phyloP scores from a whole-genome alignment of 2,329 filamentous ascomycete genomes.

The Neonectria sp. region DNA sequence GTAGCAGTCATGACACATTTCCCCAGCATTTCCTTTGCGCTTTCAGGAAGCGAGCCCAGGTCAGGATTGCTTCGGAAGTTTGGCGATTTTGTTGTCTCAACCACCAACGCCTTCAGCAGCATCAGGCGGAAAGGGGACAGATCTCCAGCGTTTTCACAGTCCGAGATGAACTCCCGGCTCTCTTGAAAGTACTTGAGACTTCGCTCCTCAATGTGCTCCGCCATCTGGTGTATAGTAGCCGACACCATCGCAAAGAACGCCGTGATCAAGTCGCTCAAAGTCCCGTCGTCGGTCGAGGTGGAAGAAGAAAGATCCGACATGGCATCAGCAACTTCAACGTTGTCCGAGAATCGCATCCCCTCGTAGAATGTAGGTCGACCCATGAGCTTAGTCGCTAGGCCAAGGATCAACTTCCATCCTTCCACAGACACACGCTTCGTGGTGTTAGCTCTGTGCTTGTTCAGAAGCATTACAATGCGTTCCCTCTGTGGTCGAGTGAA shows the following conservation, averaged over 20 bases:
- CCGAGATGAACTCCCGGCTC: slow-evolving; percentile 45
- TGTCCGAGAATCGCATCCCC: slow-evolving; percentile 58
- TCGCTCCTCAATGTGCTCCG: slow-evolving; percentile 59
- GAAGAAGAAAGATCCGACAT: slow-evolving; percentile 49
- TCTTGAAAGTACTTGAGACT: slow-evolving; percentile 58
- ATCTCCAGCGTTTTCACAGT: slow-evolving; percentile 41
- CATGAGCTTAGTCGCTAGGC: slow-evolving; percentile 66
- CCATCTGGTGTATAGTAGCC: slow-evolving; percentile 60
- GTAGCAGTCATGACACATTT: slow-evolving; percentile 46
- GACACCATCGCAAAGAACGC: slow-evolving; percentile 52
- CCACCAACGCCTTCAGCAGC: slow-evolving; percentile 54
- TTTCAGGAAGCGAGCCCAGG: slow-evolving; percentile 42
- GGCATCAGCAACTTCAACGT: slow-evolving; percentile 53
- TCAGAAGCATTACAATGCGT: slow-evolving; percentile 55
- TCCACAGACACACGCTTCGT: slow-evolving; percentile 46
- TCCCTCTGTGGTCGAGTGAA: slow-evolving; percentile 62
- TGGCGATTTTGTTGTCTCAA: slow-evolving; percentile 48
- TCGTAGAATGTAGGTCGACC: slow-evolving; percentile 66
- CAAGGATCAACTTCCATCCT: slow-evolving; percentile 58
- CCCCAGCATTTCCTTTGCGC: slow-evolving; percentile 47
- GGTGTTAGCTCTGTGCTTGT: slow-evolving; percentile 46
- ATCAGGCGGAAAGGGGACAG: slow-evolving; percentile 53
- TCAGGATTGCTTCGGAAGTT: slow-evolving; percentile 45
- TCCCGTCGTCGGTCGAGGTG: slow-evolving; percentile 43
- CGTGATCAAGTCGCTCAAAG: slow-evolving; percentile 51